These are phyloP conservation scores for Prunus persica DNA, from an alignment of 306 rosid species.

Conservation along the genomic window Prunus_persica_NCBIv2 NC_034015.1:20284501-20285000, in stretches of 20 bases:
- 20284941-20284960: not conserved
- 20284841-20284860: conserved; percentile 55
- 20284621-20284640: conserved; percentile 71
- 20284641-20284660: conserved; percentile 84
- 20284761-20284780: conserved; percentile 19
- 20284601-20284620: conserved; percentile 50
- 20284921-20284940: conserved; percentile 51
- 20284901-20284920: conserved; percentile 41
- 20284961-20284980: not conserved
- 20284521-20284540: conserved; percentile 64
- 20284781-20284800: conserved; percentile 22
- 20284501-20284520: conserved; percentile 63
- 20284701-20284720: conserved; percentile 54
- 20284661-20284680: conserved; percentile 92
- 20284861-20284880: conserved; percentile 33
- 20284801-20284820: not conserved
- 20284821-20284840: conserved; percentile 46
- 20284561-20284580: conserved; percentile 67
- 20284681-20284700: conserved; percentile 68
- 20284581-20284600: conserved; percentile 55
- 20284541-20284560: conserved; percentile 49
- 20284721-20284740: conserved; percentile 44
- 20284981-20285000: not conserved
- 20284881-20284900: conserved; percentile 44
- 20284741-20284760: conserved; percentile 67